Evolutionary conservation across 2,329 filamentous ascomycete genomes (phyloP).

Genomic region (Phialemoniopsis sp.): DNA sequence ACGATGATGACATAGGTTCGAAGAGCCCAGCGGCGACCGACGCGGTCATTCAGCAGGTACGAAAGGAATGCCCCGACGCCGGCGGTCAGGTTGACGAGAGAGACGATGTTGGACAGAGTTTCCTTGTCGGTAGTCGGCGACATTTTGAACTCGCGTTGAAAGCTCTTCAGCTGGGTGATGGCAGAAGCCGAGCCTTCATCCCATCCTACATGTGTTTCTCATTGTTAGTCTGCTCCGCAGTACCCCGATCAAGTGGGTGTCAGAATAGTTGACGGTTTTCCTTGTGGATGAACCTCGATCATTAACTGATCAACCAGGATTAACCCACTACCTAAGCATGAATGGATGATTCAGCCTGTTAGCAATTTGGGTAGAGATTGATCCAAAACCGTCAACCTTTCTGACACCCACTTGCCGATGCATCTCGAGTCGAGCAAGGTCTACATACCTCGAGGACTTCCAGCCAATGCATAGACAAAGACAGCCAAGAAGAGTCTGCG

Average conservation of each 20-base stretch:
- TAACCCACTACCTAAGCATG: too few species aligned
- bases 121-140: constrained; percentile 8
- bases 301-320: too few species aligned
- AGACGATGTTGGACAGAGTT: constrained; percentile 8
- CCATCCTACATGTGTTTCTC: constrained; percentile 10
- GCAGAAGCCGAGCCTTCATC: constrained; percentile 9
- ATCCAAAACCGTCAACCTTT: too few species aligned
- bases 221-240: too few species aligned
- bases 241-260: too few species aligned
- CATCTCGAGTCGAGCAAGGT: too few species aligned
- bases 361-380: too few species aligned
- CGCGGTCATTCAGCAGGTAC: constrained; percentile 30
- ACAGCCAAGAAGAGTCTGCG: constrained; percentile 9
- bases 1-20: constrained; percentile 29
- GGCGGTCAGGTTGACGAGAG: constrained; percentile 8
- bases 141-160: constrained; percentile 6
- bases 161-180: constrained; percentile 8
- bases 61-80: constrained; percentile 22
- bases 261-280: too few species aligned
- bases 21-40: constrained; percentile 32
- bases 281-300: too few species aligned
- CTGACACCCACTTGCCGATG: too few species aligned
- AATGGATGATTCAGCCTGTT: too few species aligned
- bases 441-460: constrained; percentile 13
- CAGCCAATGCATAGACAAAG: constrained; percentile 12